Evolutionary conservation across 345 rosid genomes (phyloP), one percentile per base, ranked within the genome.

Genomic region (Gossypium stocksii): DNA sequence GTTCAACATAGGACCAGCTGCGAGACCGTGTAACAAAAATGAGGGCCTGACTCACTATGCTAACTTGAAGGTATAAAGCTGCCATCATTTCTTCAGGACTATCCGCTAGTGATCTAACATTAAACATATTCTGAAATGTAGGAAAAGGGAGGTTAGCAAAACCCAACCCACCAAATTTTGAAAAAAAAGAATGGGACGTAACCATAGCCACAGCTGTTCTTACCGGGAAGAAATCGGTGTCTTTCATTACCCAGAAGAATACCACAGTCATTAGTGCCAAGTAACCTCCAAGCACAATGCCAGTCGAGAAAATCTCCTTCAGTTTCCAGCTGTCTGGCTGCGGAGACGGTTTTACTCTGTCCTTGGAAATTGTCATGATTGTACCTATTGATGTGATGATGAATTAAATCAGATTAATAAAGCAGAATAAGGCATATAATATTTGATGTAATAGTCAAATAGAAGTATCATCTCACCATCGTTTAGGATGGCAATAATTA

Each of bases 301-400:
- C 95, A 22, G 98, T 89, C 34, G 88, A 78, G 66, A 93, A 93
- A 29, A 93, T 93, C 80, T 93, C 95, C 62, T 77, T 85, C 12
- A 93, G 89, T 76, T 93, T 93, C 98, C 98, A 93, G 83, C 93
- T 89, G 77, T 91, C 98, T 45, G 98, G 98, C 76, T 13, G 84
- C 29, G 97, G 97, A 79, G 93, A 91, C 59, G 98, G 97, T 84
- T 93, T 90, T 77, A 91, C 91, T 22, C 89, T 77, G 77, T 93
- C 97, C 81, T 89, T 93, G n/a, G 97, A 91, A 72, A 93, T 93
- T 2, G 97, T 93, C 98, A 93, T 89, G 77, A 93, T 93, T 69
- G 98, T 91, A 41, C 97, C 97, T 92, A 45, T 29, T 72, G 13
- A 27, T 43, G 63, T 43, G 45, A 25, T 14, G 9, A 65, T 43